Base-by-base conservation (phyloP, 164 flowering plant species). In the Annona cherimola region DNA sequence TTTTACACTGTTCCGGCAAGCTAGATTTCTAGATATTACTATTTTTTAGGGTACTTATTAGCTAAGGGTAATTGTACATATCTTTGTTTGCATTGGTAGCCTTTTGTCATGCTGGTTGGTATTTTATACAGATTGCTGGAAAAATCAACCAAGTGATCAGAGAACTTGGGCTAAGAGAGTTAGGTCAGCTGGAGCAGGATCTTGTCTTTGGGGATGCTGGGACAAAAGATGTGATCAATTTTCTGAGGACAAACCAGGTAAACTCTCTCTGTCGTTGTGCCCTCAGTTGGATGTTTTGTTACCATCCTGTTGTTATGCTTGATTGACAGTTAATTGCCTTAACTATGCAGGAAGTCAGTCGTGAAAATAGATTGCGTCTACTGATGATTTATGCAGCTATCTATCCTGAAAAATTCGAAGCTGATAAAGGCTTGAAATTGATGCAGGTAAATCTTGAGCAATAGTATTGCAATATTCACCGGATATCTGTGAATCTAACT, bases 121-220 rank as follows among this genome's bases (percentile, higher is more conserved):
- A 54, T 9, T 40, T 4, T 70, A 35, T 80, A 68, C 86, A 95
- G 99, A 90, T 95, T 81, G 99, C 99, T 66, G 97, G 93, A 66
- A 91, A 93, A 81, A 77, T 95, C 41, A 93, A 89, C 76, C 75
- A 75, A 76, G 75, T 85, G 40, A 95, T 95, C 67, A 86, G 86
- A 78, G 97, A 95, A 14, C 54, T 69, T 69, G 92, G 83, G 45
- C 93, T 95, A 70, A 83, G 91, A 71, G 99, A 93, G 19, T 81
- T 95, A 78, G 99, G 98, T 68, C 94, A 95, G 71, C 84, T 95
- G 70, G 98, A 95, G 80, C 98, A 95, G 79, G 96, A 90, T 70
- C 87, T 95, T 73, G 99, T 91, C 63, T 95, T 95, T 84, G 99
- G 99, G 67, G 97, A 95, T 84, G 97, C 97, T 7, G 97, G 93